A percentile compares a stretch with the other conserved stretches of the same genome.
Conservation (phyloP, 352 stramenopile genomes). For the Phytophthora sp. region DNA sequence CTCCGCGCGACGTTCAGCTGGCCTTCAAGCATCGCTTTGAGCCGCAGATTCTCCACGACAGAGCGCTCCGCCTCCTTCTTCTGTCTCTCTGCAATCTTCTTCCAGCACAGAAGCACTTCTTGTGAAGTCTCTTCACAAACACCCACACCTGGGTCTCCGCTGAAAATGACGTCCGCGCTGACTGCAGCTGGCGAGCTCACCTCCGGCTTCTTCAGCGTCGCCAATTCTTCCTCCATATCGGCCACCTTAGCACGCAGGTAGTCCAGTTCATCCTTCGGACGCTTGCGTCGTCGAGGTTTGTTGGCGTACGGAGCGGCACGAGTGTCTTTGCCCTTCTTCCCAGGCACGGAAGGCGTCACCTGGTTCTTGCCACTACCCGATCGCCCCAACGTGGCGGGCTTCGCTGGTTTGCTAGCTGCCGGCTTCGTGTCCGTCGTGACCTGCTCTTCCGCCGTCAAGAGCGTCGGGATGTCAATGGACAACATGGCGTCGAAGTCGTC, state of each 20-base stretch:
- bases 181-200: constrained; percentile 11
- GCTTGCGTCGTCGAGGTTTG: constrained; percentile 36
- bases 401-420: neutral
- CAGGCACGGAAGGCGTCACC: neutral
- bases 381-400: constrained; percentile 1
- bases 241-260: constrained; percentile 40
- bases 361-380: constrained; percentile 5
- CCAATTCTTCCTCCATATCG: constrained; percentile 41
- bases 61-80: constrained; percentile 32
- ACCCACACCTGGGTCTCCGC: neutral
- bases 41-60: constrained; percentile 35
- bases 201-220: constrained; percentile 7
- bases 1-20: constrained; percentile 36
- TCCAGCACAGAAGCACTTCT: constrained; percentile 31
- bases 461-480: constrained; percentile 6
- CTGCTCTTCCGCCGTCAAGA: neutral
- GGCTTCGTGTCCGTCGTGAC: neutral
- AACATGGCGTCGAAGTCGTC: constrained; percentile 26
- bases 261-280: constrained; percentile 45
- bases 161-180: constrained; percentile 19
- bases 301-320: constrained; percentile 18
- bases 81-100: constrained; percentile 35
- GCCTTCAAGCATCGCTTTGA: constrained; percentile 35
- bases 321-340: constrained; percentile 22
- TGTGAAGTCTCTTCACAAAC: neutral